Conservation (phyloP, 257 asterid species). For the Agastache rugosa region DNA sequence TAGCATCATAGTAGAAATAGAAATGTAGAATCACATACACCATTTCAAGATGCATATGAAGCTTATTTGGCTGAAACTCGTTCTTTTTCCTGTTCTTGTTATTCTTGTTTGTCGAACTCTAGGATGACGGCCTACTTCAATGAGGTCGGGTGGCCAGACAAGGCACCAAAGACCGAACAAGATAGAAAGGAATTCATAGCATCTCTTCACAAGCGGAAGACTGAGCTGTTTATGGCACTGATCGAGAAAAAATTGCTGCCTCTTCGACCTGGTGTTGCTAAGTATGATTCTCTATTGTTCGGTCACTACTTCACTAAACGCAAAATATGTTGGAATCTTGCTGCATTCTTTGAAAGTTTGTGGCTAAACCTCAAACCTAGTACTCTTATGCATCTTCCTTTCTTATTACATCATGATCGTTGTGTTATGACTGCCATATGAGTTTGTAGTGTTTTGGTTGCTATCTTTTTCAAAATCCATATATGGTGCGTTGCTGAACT, state of each 20-base stretch:
- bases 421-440: neutral
- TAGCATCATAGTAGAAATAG: neutral
- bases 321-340: neutral
- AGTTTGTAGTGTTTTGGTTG: neutral
- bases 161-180: constrained; percentile 79
- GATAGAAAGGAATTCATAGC: constrained; percentile 86
- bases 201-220: constrained; percentile 89
- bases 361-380: neutral
- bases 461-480: constrained; percentile 6
- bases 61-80: neutral
- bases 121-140: constrained; percentile 98
- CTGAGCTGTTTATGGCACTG: constrained; percentile 86
- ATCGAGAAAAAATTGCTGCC: constrained; percentile 92
- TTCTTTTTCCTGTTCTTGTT: constrained; percentile 7
- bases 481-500: constrained; percentile 14
- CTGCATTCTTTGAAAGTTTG: neutral
- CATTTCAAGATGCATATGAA: constrained; percentile 16
- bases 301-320: constrained; percentile 3
- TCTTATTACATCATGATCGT: neutral
- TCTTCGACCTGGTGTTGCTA: constrained; percentile 94
- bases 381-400: too few relatives aligned
- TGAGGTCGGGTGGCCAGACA: constrained; percentile 96
- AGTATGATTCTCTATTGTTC: constrained; percentile 51
- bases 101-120: constrained; percentile 25
- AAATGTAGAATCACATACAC: neutral